Evolutionary conservation across 805 yeast species (phyloP), one percentile per base, ranked within the genome.

Genomic region (Teunomyces cretensis): DNA sequence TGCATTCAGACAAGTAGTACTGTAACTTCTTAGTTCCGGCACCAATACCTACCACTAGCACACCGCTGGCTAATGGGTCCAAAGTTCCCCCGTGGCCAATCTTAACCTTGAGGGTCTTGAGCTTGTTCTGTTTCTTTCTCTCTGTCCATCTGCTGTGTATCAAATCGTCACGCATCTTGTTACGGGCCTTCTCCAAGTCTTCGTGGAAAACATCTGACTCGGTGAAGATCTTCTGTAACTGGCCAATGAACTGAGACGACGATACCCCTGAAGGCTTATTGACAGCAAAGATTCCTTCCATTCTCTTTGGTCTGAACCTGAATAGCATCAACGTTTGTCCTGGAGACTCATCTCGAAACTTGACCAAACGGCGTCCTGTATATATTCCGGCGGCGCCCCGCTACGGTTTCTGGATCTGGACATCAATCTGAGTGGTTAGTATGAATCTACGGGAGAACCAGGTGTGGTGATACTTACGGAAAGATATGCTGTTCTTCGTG

Each of bases 41-140:
- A 5, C 97, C 97, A n/a, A 94, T 80, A 4, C 99, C 99, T 44
- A 94, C 75, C 1, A 95, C 92, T 33, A 88, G 64, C 1, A 92
- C 91, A 9, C 99, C 99, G n/a, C 90, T 83, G 0, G 99, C 99
- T 35, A 88, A 67, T 0, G 98, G 97, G 58, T 94, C 99, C 31
- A 94, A 71, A 0, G 99, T 94, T 8, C 99, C 99, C 14, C 99
- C 99, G 64, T 94, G 99, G 1, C 99, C 99, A 74, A 92, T 85
- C 58, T 94, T 94, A 28, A 91, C 82, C 55, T 83, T 83, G 3
- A 78, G 69, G 27, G 73, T 72, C 17, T 75, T 68, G 24, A 78
- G 70, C 46, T 79, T 78, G 43, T 79, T 75, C 47, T 77, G 74
- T 36, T 80, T 75, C 30, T 80, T 73, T 44, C 68, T 72, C 42